Conservation (phyloP, 2,329 filamentous ascomycete genomes). For the Tothia fuscella region DNA sequence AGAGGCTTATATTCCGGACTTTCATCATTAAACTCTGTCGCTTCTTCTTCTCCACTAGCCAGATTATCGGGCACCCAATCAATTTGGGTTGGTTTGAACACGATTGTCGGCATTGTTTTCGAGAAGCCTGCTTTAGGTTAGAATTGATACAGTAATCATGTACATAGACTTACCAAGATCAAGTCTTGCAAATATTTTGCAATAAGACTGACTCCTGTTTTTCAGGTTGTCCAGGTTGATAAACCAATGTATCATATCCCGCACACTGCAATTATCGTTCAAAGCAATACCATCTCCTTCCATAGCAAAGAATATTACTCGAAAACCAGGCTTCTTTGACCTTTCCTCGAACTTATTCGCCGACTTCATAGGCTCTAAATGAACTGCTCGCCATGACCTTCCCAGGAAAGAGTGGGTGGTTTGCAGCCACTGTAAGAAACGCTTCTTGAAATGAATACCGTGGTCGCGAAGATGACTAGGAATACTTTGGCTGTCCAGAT, state of each 20-base stretch:
- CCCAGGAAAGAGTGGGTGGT: slow-evolving; percentile 28
- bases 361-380: slow-evolving; percentile 25
- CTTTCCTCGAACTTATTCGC: slow-evolving; percentile 16
- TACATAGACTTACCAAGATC: slow-evolving; percentile 21
- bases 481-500: slow-evolving; percentile 14
- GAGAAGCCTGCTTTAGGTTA: slow-evolving; percentile 21
- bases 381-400: slow-evolving; percentile 29
- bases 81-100: slow-evolving; percentile 28
- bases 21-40: slow-evolving; percentile 25
- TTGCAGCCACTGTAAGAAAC: slow-evolving; percentile 24
- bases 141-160: background rate
- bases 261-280: too few relatives aligned
- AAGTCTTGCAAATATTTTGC: slow-evolving; percentile 31
- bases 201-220: slow-evolving; percentile 26
- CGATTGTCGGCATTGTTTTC: slow-evolving; percentile 24
- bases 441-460: background rate
- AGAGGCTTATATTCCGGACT: background rate
- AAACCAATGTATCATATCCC: slow-evolving; percentile 30
- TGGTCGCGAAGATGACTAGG: slow-evolving; percentile 10
- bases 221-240: slow-evolving; percentile 23
- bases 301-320: slow-evolving; percentile 26
- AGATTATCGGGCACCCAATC: slow-evolving; percentile 18
- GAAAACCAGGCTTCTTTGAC: slow-evolving; percentile 13
- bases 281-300: slow-evolving; percentile 15
- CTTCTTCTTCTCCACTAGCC: slow-evolving; percentile 24